A percentile compares a stretch with the other conserved stretches of the same genome.
phyloP scores from a whole-genome alignment of 1,284 basidiomycete genomes.

The Pascua guehoae region DNA sequence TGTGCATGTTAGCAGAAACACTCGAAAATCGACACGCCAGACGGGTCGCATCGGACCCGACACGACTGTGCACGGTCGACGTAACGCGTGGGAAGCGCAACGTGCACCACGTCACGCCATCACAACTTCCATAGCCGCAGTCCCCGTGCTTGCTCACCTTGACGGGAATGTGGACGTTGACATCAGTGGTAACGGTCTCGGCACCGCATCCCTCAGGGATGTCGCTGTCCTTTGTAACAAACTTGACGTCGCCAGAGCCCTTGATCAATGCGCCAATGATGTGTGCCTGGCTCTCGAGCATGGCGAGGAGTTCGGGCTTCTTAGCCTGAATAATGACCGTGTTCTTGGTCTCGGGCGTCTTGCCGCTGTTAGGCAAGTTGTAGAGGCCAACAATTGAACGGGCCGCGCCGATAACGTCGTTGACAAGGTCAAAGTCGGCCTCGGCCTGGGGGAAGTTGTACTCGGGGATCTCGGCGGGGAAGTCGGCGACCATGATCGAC shows the following conservation, averaged over 20 bases:
- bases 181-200: conserved; percentile 67
- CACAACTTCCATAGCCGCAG: conserved; percentile 27
- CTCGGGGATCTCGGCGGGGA: conserved; percentile 60
- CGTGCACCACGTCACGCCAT: neutral
- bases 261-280: conserved; percentile 84
- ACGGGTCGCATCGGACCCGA: too few species aligned
- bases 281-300: conserved; percentile 67
- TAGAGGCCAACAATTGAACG: conserved; percentile 89
- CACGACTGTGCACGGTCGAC: too few species aligned
- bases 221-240: conserved; percentile 57
- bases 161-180: conserved; percentile 78
- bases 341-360: conserved; percentile 50
- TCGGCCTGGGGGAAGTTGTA: conserved; percentile 72
- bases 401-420: conserved; percentile 71
- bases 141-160: conserved; percentile 53
- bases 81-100: too few species aligned
- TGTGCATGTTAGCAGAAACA: conserved; percentile 35
- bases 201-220: conserved; percentile 88
- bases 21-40: too few species aligned
- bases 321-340: conserved; percentile 74
- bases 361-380: conserved; percentile 75
- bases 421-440: conserved; percentile 81
- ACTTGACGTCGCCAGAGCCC: conserved; percentile 70
- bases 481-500: conserved; percentile 84
- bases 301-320: conserved; percentile 59